Evolutionary conservation across 192 early-diverging fungal genomes (phyloP), one percentile per base, ranked within the genome.

Genomic region (Coemansia sp.): DNA sequence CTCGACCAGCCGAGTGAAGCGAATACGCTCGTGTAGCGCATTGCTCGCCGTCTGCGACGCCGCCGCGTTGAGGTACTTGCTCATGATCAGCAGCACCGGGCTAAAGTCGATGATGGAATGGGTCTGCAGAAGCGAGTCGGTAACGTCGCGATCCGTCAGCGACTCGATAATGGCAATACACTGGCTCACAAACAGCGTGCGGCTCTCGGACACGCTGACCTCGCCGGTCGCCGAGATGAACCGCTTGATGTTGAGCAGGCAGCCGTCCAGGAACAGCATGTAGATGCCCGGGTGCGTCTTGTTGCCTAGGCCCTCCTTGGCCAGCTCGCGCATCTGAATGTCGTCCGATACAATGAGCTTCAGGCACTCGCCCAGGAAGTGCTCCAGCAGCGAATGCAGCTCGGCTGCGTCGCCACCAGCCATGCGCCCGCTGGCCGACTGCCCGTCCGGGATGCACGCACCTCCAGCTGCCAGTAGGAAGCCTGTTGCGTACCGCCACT

Each of bases 171-270:
- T 68, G 25, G 47, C 60, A 34, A 68, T 64, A n/a, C 60, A 68
- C 60, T 75, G 71, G 42, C 71, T 66, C 39, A 75, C 66, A 60
- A 68, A 75, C 34, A 75, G 45, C 36, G 71, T 75, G 48, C 66
- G 71, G 40, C 71, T 75, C 35, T 75, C 71, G 1, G 64, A 67
- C 14, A 67, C 64, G 26, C 45, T 67, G 52, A 75, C 64, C 21
- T 77, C 75, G 50, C 75, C 75, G 3, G 54, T 59, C 4, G 64
- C 40, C 33, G 43, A 60, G 53, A 77, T 64, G 38, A 77, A 77
- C 18, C 75, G 64, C 43, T 61, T 60, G 49, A 77, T 63, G 50
- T 60, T 68, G 27, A 64, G 44, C 44, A 68, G 37, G 33, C 60
- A 67, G 20, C 66, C 65, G 26, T 67, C 66, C n/a, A 75, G 44